Evolutionary conservation across 1,284 basidiomycete species (phyloP), one percentile per base, ranked within the genome.

Genomic region (Cutaneotrichosporon sp.): DNA sequence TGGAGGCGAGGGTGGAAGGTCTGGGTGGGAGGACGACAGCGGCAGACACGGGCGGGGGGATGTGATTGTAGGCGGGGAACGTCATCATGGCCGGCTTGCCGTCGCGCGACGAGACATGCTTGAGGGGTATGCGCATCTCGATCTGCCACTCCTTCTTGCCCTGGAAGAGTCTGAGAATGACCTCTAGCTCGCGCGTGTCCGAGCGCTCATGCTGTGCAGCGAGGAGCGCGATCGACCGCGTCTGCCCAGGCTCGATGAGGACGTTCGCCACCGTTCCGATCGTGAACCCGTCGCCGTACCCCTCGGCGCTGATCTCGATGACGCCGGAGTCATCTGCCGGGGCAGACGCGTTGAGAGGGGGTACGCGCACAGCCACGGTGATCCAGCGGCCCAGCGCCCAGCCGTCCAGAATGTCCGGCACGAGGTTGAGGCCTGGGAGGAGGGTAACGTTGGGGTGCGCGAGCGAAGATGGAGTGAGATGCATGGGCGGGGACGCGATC

Each of bases 361-460:
- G 59, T 3, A 57, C 60, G 24, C 69, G 59, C 4, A 75, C 33
- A 1, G 56, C 69, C 2, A 74, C 25, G 0, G 66, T 62, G 0
- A 71, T 45, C 67, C 68, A 74, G 7, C 69, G 63, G 4, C 77
- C 77, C 69, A 73, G 67, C 14, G 73, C 51, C 66, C 64, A 64
- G 4, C 75, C 75, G 46, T 73, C 70, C 4, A 77, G 43, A 9
- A 69, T 46, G 54, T 75, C 72, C 0, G 75, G 75, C 3, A 71
- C 51, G 2, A 68, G 33, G 2, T 49, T 62, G 18, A 70, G 38
- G 0, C 67, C 70, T 0, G 56, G 31, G 2, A 47, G 46, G 3
- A 56, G 10, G 5, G 9, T 42, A 3, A n/a, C 38, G 38, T 18
- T 18, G 7, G 18, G 18, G 38, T 4, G 16, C 8, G 38, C 6